These are phyloP conservation scores for Xylariaceae sp. DNA, from an alignment of 2,329 filamentous ascomycete species.

Conservation along the genomic window DNA sequence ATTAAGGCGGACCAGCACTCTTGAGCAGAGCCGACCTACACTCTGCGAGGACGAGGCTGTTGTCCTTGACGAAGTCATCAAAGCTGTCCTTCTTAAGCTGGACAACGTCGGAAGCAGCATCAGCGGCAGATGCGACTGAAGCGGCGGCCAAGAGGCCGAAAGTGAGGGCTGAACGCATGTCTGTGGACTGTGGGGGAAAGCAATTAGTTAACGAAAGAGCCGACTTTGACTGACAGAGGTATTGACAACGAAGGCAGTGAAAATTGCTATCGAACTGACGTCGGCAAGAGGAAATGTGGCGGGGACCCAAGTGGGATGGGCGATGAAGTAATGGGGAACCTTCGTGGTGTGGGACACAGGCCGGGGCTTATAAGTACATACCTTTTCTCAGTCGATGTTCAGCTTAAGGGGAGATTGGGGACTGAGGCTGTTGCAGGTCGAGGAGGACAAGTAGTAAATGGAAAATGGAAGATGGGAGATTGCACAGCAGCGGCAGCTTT, in stretches of 20 bases:
- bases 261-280: background rate
- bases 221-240: background rate
- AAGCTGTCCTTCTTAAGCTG: conserved; percentile 85
- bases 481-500: conserved; percentile 4
- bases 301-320: too few species aligned
- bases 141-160: conserved; percentile 52
- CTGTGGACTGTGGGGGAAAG: conserved; percentile 11
- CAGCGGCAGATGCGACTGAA: conserved; percentile 57
- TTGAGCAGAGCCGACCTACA: conserved; percentile 54
- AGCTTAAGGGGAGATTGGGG: too few species aligned
- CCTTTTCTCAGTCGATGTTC: too few species aligned
- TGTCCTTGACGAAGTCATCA: conserved; percentile 75
- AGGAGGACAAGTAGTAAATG: background rate
- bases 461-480: conserved; percentile 3
- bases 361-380: too few species aligned
- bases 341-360: too few species aligned
- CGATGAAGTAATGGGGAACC: too few species aligned
- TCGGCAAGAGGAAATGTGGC: too few species aligned
- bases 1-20: too few species aligned
- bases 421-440: too few species aligned
- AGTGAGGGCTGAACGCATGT: conserved; percentile 37
- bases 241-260: conserved; percentile 6
- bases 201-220: background rate
- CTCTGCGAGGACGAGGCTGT: conserved; percentile 89
- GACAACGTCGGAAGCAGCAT: conserved; percentile 72